A percentile compares a stretch with the other conserved stretches of the same genome.
These are phyloP conservation scores for Lasiodiplodia theobromae DNA, from an alignment of 2,329 filamentous ascomycete species.

Conservation along the genomic window DNA sequence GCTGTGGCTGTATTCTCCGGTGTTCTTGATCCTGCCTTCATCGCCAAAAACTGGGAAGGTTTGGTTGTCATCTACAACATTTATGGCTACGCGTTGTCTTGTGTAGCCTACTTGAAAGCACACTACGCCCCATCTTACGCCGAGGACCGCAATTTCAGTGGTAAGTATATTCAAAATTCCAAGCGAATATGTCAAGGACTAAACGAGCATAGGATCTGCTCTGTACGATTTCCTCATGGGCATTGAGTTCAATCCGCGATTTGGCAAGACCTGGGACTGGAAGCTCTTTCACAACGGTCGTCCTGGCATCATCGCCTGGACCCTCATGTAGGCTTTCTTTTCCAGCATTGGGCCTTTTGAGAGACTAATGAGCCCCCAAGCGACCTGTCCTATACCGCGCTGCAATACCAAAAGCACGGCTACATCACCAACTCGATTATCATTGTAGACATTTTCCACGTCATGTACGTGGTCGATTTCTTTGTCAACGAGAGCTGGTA, in stretches of 20 bases:
- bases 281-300: conserved; percentile 47
- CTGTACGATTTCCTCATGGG: conserved; percentile 69
- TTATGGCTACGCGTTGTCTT: conserved; percentile 24
- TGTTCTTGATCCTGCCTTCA: conserved; percentile 17
- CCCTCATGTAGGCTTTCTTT: conserved; percentile 49
- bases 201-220: conserved; percentile 18
- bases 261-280: conserved; percentile 45
- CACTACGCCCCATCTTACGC: conserved; percentile 28
- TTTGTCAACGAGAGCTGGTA: conserved; percentile 59
- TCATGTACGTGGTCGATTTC: conserved; percentile 57
- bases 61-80: conserved; percentile 27
- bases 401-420: conserved; percentile 52
- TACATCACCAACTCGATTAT: conserved; percentile 53
- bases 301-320: conserved; percentile 58
- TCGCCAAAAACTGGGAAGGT: conserved; percentile 28
- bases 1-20: conserved; percentile 1
- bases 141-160: conserved; percentile 29
- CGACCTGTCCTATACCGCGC: conserved; percentile 49
- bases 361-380: conserved; percentile 32
- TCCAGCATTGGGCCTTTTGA: neutral
- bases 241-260: conserved; percentile 57
- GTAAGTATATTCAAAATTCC: conserved; percentile 14
- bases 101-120: conserved; percentile 25
- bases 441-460: conserved; percentile 54
- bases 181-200: neutral